A percentile compares a stretch with the other conserved stretches of the same genome.
phyloP scores from a whole-genome alignment of 106 monocot genomes.

The Platanthera zijinensis region DNA sequence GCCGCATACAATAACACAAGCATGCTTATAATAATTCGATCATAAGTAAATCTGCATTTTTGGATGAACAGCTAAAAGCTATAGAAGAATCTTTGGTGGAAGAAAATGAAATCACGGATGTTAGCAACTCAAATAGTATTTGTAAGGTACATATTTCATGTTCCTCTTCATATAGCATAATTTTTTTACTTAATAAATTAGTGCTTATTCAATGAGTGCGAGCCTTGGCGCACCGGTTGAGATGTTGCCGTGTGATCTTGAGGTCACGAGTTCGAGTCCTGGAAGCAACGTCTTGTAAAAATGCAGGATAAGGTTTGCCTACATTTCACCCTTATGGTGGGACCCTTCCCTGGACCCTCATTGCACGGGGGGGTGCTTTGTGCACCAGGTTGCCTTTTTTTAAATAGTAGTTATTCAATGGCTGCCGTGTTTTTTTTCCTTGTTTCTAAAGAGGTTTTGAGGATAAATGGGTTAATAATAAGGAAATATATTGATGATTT shows the following conservation, averaged over 20 bases:
- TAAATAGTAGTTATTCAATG: neutral
- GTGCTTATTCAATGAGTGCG: neutral
- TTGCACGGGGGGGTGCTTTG: too few species aligned
- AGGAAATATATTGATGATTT: slow-evolving; percentile 3
- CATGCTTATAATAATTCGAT: too few species aligned
- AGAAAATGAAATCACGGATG: slow-evolving; percentile 13
- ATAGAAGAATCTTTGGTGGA: slow-evolving; percentile 17
- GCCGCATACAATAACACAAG: too few species aligned
- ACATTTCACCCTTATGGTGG: too few species aligned
- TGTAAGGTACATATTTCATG: slow-evolving; percentile 23
- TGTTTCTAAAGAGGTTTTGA: neutral
- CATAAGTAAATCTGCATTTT: neutral
- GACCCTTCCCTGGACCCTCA: too few species aligned
- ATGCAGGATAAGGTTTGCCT: too few species aligned
- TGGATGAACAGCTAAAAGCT: slow-evolving; percentile 17
- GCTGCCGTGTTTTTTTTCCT: neutral
- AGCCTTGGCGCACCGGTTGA: too few species aligned
- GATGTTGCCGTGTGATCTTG: too few species aligned
- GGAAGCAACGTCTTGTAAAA: too few species aligned
- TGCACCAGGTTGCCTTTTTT: too few species aligned
- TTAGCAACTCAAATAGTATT: neutral
- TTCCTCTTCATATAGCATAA: neutral
- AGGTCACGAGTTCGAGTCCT: too few species aligned
- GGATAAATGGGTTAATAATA: neutral
- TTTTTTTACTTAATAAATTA: slow-evolving; percentile 2